Conservation (phyloP, 192 early-diverging fungal genomes). For the Dissophora globulifera region DNA sequence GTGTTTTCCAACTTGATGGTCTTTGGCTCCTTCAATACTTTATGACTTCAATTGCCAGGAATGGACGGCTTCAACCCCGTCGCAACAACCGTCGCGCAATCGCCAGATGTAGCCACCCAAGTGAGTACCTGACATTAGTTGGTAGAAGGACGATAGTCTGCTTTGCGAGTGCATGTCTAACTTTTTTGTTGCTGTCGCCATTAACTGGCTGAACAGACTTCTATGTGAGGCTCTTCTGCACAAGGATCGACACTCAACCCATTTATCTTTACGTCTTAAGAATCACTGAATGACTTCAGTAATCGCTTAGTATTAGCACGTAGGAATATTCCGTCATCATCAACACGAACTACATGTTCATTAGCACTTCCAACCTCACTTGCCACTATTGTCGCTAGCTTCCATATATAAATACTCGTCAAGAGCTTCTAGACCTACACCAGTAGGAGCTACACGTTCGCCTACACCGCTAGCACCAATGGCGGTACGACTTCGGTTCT, state of each 20-base stretch:
- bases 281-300: slow-evolving; percentile 9
- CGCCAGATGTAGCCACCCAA: slow-evolving; percentile 1
- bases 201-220: background rate
- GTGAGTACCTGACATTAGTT: slow-evolving; percentile 3
- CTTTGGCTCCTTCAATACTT: slow-evolving; percentile 23
- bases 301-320: slow-evolving; percentile 7
- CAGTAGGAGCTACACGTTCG: slow-evolving; percentile 5
- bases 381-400: slow-evolving; percentile 1
- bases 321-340: background rate
- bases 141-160: slow-evolving; percentile 3
- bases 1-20: slow-evolving; percentile 12
- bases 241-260: slow-evolving; percentile 3
- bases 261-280: background rate
- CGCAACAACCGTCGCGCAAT: background rate
- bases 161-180: slow-evolving; percentile 6
- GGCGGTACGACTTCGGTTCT: slow-evolving; percentile 7
- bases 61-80: slow-evolving; percentile 4
- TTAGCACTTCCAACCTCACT: background rate
- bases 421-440: background rate
- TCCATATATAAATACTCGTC: background rate
- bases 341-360: slow-evolving; percentile 2
- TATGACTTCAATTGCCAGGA: slow-evolving; percentile 16
- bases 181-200: slow-evolving; percentile 3
- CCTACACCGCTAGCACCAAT: background rate
- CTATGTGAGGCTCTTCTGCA: background rate